These are phyloP conservation scores for Canavalia ensiformis DNA, from an alignment of 306 rosid genomes.

Conservation along the genomic window DNA sequence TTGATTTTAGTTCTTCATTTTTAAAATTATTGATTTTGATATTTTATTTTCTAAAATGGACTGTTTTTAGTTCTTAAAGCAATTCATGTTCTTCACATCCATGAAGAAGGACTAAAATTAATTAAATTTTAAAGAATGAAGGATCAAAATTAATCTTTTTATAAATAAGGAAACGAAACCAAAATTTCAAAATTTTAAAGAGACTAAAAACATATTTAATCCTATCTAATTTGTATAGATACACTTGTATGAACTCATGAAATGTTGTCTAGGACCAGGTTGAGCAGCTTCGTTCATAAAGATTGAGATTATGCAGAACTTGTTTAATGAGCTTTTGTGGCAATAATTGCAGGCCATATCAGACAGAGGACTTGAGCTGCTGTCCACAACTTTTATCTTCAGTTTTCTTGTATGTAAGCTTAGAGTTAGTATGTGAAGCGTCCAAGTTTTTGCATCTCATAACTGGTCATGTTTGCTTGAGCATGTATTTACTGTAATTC, in stretches of 20 bases:
- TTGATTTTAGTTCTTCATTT: no score
- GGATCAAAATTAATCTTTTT: no score
- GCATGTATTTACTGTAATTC: not conserved
- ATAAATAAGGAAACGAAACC: no score
- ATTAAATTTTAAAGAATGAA: no score
- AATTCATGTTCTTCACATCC: no score
- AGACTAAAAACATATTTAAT: no score
- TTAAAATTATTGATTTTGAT: no score
- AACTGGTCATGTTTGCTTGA: not conserved
- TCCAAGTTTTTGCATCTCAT: conserved; percentile 7
- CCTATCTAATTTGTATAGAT: not conserved
- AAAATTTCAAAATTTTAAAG: no score
- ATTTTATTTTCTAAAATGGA: no score
- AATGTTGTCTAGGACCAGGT: not conserved
- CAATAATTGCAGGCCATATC: conserved; percentile 62
- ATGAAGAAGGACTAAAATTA: no score
- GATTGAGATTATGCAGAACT: conserved; percentile 28
- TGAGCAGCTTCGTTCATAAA: conserved; percentile 1
- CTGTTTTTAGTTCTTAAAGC: no score
- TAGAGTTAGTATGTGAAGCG: conserved; percentile 17
- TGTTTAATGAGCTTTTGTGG: conserved; percentile 1
- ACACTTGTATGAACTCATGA: conserved; percentile 13
- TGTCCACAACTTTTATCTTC: conserved; percentile 80
- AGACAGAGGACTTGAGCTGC: conserved; percentile 88
- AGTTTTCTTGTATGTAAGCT: conserved; percentile 78